Conservation (phyloP, 2,329 filamentous ascomycete genomes). For the Metarhizium robertsii region DNA sequence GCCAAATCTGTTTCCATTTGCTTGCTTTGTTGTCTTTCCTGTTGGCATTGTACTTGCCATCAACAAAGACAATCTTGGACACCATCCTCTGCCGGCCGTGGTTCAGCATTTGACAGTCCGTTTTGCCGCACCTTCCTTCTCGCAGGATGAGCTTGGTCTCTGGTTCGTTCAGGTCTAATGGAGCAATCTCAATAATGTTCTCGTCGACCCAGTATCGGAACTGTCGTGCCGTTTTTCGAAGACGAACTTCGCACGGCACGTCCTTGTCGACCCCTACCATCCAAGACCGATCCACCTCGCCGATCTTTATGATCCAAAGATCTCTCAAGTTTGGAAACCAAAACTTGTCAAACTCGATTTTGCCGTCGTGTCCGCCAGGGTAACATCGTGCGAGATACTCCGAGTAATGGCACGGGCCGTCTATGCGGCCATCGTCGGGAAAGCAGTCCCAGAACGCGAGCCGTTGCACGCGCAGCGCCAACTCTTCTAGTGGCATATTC, state of each 20-base stretch:
- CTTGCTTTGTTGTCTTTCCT: constrained; percentile 12
- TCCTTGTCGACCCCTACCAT: constrained; percentile 22
- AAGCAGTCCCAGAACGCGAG: constrained; percentile 31
- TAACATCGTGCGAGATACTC: constrained; percentile 25
- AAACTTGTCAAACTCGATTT: constrained; percentile 26
- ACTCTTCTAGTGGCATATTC: constrained; percentile 21
- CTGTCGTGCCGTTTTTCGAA: constrained; percentile 24
- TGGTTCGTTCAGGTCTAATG: constrained; percentile 23
- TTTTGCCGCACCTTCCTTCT: constrained; percentile 25
- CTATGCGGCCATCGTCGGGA: constrained; percentile 26
- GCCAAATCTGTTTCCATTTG: constrained; percentile 23
- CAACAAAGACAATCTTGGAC: constrained; percentile 28
- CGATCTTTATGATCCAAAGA: constrained; percentile 30
- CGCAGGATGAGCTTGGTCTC: constrained; percentile 23
- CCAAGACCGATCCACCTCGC: constrained; percentile 27
- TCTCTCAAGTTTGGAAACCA: constrained; percentile 30
- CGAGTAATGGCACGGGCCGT: constrained; percentile 23
- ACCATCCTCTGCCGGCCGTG: constrained; percentile 25
- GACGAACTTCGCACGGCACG: constrained; percentile 18
- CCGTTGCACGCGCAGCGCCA: constrained; percentile 23
- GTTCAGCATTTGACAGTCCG: constrained; percentile 26
- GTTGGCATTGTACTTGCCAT: constrained; percentile 20
- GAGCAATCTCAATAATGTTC: constrained; percentile 27
- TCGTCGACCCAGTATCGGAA: constrained; percentile 30
- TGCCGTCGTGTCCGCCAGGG: constrained; percentile 19